Evolutionary conservation across 768 basidiomycete species (phyloP), one percentile per base, ranked within the genome.

Genomic region (Paxillus ammoniavirescens): DNA sequence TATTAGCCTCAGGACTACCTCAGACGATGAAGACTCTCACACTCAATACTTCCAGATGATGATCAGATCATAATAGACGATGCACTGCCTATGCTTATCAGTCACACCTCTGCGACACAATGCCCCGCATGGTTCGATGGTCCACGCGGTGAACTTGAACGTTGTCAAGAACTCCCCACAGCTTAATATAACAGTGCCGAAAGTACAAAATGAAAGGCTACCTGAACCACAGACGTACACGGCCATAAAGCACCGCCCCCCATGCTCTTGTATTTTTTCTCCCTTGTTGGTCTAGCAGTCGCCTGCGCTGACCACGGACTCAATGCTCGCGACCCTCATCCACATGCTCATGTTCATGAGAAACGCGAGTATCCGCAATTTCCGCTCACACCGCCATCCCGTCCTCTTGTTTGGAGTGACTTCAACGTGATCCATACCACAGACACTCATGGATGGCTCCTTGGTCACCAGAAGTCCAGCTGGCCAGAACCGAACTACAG

Each of bases 371-470:
- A 71, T 47, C 76, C 80, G 0, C 68, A 75, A 43, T 58, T 70
- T 13, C 71, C 72, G 13, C 67, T 85, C 31, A 72, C 82, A 0
- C 76, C 76, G 15, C 92, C 92, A 4, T 78, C 79, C 51, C 75
- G 84, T 17, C 79, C 82, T 21, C 77, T 96, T 13, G 80, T 82
- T 48, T 94, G 93, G 93, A 84, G 87, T n/a, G 91, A 94, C 62
- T 77, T 95, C 65, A 95, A 95, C 65, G 80, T 94, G 61, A 78
- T 94, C 43, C 84, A 87, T 61, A 94, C 91, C 3, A 94, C 93
- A 0, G 92, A 94, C 67, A 89, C 82, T 37, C 86, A 89, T 72
- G 82, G 87, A 26, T 87, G 87, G 87, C 73, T 95, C 4, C 76
- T 93, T 36, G 93, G 93, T 1, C 93, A 96, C 72, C 89, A 91